A percentile compares a stretch with the other conserved stretches of the same genome.
Conservation (phyloP, 179 eudicot genomes). For the Camellia oleifera region DNA sequence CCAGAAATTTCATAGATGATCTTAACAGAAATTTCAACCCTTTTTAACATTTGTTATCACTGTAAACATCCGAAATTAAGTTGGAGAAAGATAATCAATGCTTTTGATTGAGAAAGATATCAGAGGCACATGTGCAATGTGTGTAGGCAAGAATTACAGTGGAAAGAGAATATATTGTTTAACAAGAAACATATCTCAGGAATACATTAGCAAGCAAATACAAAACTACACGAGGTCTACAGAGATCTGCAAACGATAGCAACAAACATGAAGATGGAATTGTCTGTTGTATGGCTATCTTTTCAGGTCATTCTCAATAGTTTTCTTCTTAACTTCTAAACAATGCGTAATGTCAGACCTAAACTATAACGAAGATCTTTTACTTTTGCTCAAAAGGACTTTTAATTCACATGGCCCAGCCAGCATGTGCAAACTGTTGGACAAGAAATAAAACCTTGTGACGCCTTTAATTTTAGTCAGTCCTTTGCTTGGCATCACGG, state of each 20-base stretch:
- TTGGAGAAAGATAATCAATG: no score
- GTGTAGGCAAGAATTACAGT: no score
- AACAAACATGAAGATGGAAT: not conserved
- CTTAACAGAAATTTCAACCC: no score
- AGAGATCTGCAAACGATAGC: no score
- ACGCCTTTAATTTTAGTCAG: slow-evolving; percentile 14
- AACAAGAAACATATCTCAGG: no score
- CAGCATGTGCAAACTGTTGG: not conserved
- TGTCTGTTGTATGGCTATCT: not conserved
- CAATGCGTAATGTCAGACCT: not conserved
- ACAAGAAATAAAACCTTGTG: not conserved
- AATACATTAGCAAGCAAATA: no score
- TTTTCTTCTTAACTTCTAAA: not conserved
- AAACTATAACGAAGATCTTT: not conserved
- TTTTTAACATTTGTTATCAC: no score
- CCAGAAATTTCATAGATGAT: not conserved
- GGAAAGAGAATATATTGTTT: no score
- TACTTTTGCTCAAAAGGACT: not conserved
- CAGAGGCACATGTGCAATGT: no score
- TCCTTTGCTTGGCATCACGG: slow-evolving; percentile 50
- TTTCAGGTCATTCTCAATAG: not conserved
- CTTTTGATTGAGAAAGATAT: no score
- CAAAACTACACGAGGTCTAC: no score
- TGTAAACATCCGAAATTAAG: no score
- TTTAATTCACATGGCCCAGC: not conserved